Evolutionary conservation across 768 basidiomycete genomes (phyloP), one percentile per base, ranked within the genome.

Genomic region (Suillus decipiens): DNA sequence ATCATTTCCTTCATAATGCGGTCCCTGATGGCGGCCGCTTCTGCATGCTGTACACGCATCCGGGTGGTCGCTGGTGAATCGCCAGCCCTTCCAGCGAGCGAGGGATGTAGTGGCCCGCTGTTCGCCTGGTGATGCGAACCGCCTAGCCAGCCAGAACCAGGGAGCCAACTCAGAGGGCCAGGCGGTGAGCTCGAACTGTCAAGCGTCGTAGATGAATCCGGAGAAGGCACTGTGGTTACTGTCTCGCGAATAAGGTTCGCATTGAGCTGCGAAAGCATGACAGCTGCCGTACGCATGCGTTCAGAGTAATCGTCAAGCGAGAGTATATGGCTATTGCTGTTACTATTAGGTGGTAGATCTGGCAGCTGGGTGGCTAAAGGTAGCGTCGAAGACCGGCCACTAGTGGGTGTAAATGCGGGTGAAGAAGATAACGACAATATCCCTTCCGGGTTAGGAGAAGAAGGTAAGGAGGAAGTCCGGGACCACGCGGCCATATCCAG

Each of bases 1-100:
- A 98, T 81, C 97, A 99, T 99, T 81, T 99, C 97, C 68, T 91
- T 87, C 97, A 99, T 99, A 65, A 99, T 99, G 24, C 95, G 84
- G 68, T 95, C 91, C 17, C 94, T 86, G 68, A 99, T 99, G 1
- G 91, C 90, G 0, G 91, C 82, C 5, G 96, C 96, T 74, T 98
- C 95, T 3, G 87, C 80, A 19, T 86, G 81, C 65, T 93, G 89
- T 28, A 99, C 79, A 59, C 85, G 89, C 82, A 89, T 87, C 42
- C 93, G 86, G 19, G 77, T 77, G 7, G 78, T 59, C 66, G 71
- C 64, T 68, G 73, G 60, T 68, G 79, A 47, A 70, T 69, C 57
- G 68, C 69, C 54, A 71, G 73, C 34, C 39, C 65, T 63, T 10
- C 71, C 76, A 8, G 66, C 71, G 31, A 72, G 67, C 3, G 76